A percentile compares a stretch with the other conserved stretches of the same genome.
These are phyloP conservation scores for Peziza echinospora DNA, from an alignment of 495 filamentous ascomycete genomes.

Conservation along the genomic window DNA sequence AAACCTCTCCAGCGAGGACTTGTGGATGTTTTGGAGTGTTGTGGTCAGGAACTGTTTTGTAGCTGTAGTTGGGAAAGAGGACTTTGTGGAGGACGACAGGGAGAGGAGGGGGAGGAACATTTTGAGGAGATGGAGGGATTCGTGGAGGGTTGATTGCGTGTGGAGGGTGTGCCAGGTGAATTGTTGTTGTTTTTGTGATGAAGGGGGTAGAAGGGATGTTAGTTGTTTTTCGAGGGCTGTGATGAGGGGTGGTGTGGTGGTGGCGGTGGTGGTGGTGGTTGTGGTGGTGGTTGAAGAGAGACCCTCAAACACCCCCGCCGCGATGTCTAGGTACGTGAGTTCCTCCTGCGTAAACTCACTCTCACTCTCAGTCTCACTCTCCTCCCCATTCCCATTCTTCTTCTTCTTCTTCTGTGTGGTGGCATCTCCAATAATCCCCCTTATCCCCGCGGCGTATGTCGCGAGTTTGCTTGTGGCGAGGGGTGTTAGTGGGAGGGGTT, in stretches of 20 bases:
- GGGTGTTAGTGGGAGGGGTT: too few species aligned
- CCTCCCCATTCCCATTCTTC: not conserved
- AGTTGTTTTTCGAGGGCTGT: slow-evolving; percentile 4
- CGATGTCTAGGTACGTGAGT: not conserved
- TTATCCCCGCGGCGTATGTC: not conserved
- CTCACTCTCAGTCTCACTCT: not conserved
- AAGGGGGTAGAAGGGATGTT: slow-evolving; percentile 1
- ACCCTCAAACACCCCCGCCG: not conserved
- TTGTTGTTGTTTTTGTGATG: too few species aligned
- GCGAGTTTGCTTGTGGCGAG: slow-evolving; percentile 1
- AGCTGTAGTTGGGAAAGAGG: not conserved
- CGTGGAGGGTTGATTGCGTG: slow-evolving; percentile 3
- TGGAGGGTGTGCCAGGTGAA: slow-evolving; percentile 10
- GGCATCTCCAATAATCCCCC: slow-evolving; percentile 4
- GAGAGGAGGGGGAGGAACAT: too few species aligned
- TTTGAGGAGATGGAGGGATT: slow-evolving; percentile 1
- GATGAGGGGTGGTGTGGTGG: slow-evolving; percentile 2
- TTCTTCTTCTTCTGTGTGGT: slow-evolving; percentile 3
- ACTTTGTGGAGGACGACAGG: slow-evolving; percentile 1
- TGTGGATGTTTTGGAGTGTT: slow-evolving; percentile 6
- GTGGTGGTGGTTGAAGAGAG: not conserved
- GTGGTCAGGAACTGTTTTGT: not conserved
- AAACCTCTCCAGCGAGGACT: slow-evolving; percentile 10
- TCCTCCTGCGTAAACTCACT: slow-evolving; percentile 2
- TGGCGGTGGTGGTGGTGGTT: slow-evolving; percentile 2